Conservation (phyloP, 2,329 filamentous ascomycete genomes). For the Pseudogymnoascus sp. region DNA sequence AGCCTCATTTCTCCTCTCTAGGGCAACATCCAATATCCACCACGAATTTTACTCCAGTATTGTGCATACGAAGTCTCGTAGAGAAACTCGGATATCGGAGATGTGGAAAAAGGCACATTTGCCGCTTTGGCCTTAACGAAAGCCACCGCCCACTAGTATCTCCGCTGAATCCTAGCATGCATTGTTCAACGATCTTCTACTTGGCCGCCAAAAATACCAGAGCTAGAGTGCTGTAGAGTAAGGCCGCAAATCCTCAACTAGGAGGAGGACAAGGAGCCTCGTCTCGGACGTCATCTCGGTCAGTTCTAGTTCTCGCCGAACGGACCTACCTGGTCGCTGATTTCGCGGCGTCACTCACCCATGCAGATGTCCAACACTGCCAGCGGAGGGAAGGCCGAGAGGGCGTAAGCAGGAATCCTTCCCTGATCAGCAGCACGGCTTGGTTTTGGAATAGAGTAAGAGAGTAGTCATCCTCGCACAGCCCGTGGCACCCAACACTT, state of each 20-base stretch:
- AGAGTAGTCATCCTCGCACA: background rate
- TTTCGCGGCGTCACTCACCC: background rate
- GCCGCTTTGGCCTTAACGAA: background rate
- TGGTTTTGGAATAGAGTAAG: background rate
- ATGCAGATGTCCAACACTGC: background rate
- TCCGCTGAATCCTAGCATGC: too few species aligned
- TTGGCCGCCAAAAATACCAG: background rate
- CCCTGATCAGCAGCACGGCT: background rate
- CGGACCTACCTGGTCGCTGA: background rate
- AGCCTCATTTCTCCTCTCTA: background rate
- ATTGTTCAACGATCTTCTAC: background rate
- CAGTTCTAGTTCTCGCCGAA: background rate
- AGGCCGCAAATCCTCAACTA: background rate
- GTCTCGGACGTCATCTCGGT: conserved; percentile 1
- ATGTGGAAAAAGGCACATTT: background rate
- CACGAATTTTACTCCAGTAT: background rate
- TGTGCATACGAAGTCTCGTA: background rate
- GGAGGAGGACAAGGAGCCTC: background rate
- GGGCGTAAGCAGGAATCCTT: background rate
- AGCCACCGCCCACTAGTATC: background rate
- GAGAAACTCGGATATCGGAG: background rate
- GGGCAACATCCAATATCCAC: background rate
- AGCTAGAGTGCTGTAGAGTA: background rate
- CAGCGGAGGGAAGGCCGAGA: background rate
- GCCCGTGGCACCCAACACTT: background rate